Conservation (phyloP, 2,329 filamentous ascomycete species). For the Penicillium sp. region DNA sequence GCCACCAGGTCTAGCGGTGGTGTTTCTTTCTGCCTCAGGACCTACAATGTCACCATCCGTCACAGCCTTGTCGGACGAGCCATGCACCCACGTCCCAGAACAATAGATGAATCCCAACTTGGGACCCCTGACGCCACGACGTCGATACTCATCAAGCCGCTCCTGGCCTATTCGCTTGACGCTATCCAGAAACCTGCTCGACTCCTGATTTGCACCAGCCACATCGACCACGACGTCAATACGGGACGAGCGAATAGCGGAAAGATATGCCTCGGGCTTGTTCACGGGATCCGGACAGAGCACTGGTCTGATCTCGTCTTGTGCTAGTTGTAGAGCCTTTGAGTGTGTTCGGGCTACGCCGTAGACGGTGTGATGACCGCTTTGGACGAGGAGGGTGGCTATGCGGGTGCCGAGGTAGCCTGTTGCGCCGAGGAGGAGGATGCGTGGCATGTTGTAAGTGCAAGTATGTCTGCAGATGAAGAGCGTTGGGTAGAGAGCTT, state of each 20-base stretch:
- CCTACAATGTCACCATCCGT: slow-evolving; percentile 30
- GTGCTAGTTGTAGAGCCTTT: slow-evolving; percentile 28
- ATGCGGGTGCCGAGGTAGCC: slow-evolving; percentile 30
- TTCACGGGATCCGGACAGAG: slow-evolving; percentile 19
- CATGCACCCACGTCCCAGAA: slow-evolving; percentile 38
- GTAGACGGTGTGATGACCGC: slow-evolving; percentile 32
- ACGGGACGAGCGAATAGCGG: slow-evolving; percentile 18
- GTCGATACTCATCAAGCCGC: slow-evolving; percentile 18
- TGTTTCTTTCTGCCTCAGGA: slow-evolving; percentile 10
- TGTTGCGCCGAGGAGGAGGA: slow-evolving; percentile 30
- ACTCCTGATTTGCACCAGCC: slow-evolving; percentile 22
- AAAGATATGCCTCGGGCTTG: slow-evolving; percentile 19
- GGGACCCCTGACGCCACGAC: slow-evolving; percentile 19
- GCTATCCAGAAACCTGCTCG: slow-evolving; percentile 20
- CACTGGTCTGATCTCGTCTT: slow-evolving; percentile 33
- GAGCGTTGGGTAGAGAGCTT: no score
- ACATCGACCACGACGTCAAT: slow-evolving; percentile 37
- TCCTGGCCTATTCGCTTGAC: slow-evolving; percentile 16
- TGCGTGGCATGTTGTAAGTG: slow-evolving; percentile 33
- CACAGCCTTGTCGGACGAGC: slow-evolving; percentile 23
- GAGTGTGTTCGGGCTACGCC: slow-evolving; percentile 29
- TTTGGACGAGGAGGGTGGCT: slow-evolving; percentile 21
- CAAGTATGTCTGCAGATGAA: no score
- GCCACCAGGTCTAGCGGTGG: slow-evolving; percentile 23
- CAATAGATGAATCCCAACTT: slow-evolving; percentile 39